Evolutionary conservation across 2,329 filamentous ascomycete species (phyloP).

Genomic region (Aureobasidium sp.): DNA sequence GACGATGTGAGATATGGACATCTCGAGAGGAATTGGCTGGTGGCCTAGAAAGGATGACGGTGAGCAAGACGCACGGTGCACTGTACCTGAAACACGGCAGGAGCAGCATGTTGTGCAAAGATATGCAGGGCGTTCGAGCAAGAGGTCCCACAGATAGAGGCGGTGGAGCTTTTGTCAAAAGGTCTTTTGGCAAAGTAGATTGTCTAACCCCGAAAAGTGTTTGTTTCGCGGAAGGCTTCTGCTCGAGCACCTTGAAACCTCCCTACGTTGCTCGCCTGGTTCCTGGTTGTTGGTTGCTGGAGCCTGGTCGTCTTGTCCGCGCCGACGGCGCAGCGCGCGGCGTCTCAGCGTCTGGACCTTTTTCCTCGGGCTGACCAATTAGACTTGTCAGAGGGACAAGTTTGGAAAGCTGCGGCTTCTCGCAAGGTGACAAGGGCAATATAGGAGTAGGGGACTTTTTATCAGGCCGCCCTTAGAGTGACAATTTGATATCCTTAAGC

Average conservation of each 20-base stretch:
- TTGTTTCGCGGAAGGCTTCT: neutral
- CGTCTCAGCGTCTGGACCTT: constrained; percentile 1
- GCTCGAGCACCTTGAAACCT: neutral
- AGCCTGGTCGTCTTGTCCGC: neutral
- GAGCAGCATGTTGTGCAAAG: neutral
- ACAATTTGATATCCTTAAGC: neutral
- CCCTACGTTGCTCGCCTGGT: neutral
- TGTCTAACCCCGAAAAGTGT: neutral
- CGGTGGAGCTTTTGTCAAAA: neutral
- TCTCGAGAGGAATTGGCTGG: neutral
- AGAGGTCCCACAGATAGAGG: neutral
- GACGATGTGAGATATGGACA: neutral
- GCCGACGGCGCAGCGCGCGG: neutral
- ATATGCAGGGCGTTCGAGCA: neutral
- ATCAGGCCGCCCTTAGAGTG: neutral
- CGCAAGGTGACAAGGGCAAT: neutral
- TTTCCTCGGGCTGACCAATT: neutral
- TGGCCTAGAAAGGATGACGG: neutral
- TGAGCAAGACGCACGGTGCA: neutral
- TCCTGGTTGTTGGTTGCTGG: neutral
- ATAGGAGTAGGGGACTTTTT: neutral
- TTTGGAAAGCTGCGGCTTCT: neutral
- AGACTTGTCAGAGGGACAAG: neutral
- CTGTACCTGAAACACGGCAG: constrained; percentile 8
- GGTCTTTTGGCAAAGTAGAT: neutral